Percentiles rank a stretch among this genome's conserved stretches.
phyloP scores from a whole-genome alignment of 768 basidiomycete genomes.

The Lactarius psammicola region DNA sequence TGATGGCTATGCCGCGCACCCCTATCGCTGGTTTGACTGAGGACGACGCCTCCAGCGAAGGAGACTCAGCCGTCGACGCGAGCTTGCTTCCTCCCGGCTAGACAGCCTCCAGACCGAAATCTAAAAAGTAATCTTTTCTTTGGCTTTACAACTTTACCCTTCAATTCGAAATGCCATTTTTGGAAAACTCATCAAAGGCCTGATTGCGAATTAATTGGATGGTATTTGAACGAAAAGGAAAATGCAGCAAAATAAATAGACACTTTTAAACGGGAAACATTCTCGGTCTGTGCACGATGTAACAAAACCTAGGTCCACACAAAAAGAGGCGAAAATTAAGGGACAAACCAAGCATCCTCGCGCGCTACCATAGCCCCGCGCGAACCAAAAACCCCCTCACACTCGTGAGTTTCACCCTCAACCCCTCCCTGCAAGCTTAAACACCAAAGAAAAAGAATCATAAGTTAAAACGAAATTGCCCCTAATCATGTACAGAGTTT shows the following conservation, averaged over 20 bases:
- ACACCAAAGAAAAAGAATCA: constrained; percentile 3
- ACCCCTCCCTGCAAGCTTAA: not conserved
- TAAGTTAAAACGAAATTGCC: constrained; percentile 18
- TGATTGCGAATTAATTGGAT: constrained; percentile 3
- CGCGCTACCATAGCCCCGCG: not conserved
- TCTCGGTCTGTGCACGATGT: not conserved
- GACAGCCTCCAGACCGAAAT: not conserved
- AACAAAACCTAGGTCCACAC: not conserved
- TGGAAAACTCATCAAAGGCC: not conserved
- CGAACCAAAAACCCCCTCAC: not conserved
- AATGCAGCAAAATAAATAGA: constrained; percentile 27
- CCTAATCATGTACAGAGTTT: constrained; percentile 10
- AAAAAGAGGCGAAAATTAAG: not conserved
- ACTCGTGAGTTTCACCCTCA: not conserved
- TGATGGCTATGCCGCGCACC: constrained; percentile 98
- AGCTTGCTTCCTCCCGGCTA: constrained; percentile 94
- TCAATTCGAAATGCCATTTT: not conserved
- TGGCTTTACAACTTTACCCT: not conserved
- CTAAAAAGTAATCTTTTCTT: constrained; percentile 2
- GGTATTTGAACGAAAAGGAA: constrained; percentile 5
- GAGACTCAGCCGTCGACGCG: constrained; percentile 73
- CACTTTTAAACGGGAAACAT: not conserved
- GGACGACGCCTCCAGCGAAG: constrained; percentile 51
- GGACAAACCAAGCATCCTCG: not conserved
- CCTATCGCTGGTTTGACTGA: constrained; percentile 65